Percentiles rank a stretch among this genome's conserved stretches.
phyloP scores from a whole-genome alignment of 257 asterid species.

The Marsdenia floribunda region DNA sequence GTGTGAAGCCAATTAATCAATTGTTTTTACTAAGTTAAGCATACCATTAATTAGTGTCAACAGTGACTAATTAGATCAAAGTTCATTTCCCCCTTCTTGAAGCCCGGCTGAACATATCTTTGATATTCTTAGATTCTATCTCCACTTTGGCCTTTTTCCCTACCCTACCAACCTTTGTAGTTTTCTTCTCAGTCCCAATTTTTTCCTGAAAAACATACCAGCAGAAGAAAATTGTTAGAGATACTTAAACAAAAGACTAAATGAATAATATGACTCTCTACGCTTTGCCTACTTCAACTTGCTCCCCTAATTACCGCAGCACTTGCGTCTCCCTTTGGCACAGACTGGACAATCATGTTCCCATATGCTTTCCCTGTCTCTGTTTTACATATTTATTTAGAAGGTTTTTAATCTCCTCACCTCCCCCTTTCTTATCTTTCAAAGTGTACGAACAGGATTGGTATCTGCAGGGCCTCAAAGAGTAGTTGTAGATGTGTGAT shows the following conservation, averaged over 20 bases:
- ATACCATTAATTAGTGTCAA: neutral
- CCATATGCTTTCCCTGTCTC: neutral
- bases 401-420: neutral
- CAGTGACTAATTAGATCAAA: neutral
- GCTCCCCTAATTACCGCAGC: neutral
- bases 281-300: neutral
- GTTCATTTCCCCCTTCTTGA: constrained; percentile 45
- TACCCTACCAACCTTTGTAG: constrained; percentile 34
- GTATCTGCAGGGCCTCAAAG: neutral
- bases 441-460: neutral
- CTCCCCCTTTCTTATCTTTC: neutral
- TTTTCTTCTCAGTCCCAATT: constrained; percentile 39
- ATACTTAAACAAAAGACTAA: neutral
- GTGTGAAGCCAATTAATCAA: neutral
- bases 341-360: neutral
- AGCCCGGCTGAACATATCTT: constrained; percentile 86
- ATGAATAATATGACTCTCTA: neutral
- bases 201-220: constrained; percentile 36
- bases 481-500: neutral
- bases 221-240: neutral
- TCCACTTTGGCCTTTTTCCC: constrained; percentile 77
- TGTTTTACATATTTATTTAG: neutral
- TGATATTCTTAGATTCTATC: constrained; percentile 71
- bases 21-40: neutral
- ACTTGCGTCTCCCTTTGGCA: neutral